A percentile compares a stretch with the other conserved stretches of the same genome.
Conservation (phyloP, 257 asterid genomes). For the Solanum pimpinellifolium region DNA sequence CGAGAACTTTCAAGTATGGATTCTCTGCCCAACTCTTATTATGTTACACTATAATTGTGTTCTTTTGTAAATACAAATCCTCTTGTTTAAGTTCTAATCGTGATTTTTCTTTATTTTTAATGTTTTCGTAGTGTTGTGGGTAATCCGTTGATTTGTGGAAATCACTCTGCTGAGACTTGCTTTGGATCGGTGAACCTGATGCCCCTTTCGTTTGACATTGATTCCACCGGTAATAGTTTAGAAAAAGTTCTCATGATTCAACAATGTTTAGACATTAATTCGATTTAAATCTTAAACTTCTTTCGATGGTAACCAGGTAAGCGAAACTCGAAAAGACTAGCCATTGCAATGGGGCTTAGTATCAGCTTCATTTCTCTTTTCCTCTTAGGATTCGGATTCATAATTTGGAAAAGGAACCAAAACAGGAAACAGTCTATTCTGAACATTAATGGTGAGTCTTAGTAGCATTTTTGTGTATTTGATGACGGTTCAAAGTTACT, state of each 20-base stretch:
- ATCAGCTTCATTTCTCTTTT: conserved; percentile 31
- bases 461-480: neutral
- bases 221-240: neutral
- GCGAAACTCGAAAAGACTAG: conserved; percentile 41
- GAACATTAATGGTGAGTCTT: conserved; percentile 39
- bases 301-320: conserved; percentile 23
- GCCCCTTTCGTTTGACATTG: conserved; percentile 43
- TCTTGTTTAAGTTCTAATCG: neutral
- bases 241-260: neutral
- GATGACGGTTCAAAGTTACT: neutral
- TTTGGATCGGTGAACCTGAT: conserved; percentile 38
- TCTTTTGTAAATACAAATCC: neutral
- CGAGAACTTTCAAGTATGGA: conserved; percentile 78
- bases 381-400: conserved; percentile 16
- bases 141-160: conserved; percentile 74
- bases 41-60: neutral
- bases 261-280: neutral
- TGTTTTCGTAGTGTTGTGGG: conserved; percentile 47
- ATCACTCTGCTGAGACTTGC: conserved; percentile 53
- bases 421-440: conserved; percentile 44
- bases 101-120: neutral
- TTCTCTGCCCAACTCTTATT: conserved; percentile 5
- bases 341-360: conserved; percentile 69
- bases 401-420: conserved; percentile 45
- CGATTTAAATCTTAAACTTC: neutral